These are phyloP conservation scores for Platanus orientalis DNA, from an alignment of 164 flowering plant genomes.

Conservation along the genomic window DNA sequence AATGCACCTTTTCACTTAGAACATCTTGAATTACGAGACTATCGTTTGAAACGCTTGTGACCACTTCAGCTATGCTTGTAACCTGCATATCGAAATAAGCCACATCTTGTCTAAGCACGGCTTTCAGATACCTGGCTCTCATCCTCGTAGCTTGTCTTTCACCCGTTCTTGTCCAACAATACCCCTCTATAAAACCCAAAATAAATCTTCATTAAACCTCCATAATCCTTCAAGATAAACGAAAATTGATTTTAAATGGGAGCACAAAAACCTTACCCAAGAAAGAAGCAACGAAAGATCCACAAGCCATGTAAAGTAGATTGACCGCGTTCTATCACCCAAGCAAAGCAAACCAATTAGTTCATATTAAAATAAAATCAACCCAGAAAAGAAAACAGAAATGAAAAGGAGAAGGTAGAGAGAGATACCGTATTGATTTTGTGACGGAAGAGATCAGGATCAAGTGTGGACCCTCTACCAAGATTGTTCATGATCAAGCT, in stretches of 20 bases:
- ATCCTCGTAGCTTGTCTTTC: constrained; percentile 75
- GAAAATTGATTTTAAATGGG: not conserved
- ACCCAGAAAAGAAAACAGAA: not conserved
- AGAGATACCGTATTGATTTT: constrained; percentile 16
- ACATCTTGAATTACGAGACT: constrained; percentile 80
- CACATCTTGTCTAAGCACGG: constrained; percentile 84
- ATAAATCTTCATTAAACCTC: not conserved
- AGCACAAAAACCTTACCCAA: constrained; percentile 12
- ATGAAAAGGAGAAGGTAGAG: not conserved
- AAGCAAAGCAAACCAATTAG: too few relatives aligned
- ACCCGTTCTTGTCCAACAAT: constrained; percentile 85
- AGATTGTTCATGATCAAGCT: constrained; percentile 22
- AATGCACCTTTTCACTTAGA: constrained; percentile 68
- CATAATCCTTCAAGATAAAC: not conserved
- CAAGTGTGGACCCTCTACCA: too few relatives aligned
- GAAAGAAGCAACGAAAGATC: constrained; percentile 38
- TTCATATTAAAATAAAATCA: too few relatives aligned
- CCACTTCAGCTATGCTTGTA: constrained; percentile 65
- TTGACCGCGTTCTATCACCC: constrained; percentile 42
- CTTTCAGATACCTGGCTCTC: constrained; percentile 68
- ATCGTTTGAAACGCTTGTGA: constrained; percentile 70
- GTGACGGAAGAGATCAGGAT: constrained; percentile 11
- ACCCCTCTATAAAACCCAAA: constrained; percentile 52
- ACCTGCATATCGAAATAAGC: constrained; percentile 78
- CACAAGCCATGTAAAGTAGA: constrained; percentile 43